A percentile compares a stretch with the other conserved stretches of the same genome.
Conservation (phyloP, 495 filamentous ascomycete species). For the Aspergillus baeticus region DNA sequence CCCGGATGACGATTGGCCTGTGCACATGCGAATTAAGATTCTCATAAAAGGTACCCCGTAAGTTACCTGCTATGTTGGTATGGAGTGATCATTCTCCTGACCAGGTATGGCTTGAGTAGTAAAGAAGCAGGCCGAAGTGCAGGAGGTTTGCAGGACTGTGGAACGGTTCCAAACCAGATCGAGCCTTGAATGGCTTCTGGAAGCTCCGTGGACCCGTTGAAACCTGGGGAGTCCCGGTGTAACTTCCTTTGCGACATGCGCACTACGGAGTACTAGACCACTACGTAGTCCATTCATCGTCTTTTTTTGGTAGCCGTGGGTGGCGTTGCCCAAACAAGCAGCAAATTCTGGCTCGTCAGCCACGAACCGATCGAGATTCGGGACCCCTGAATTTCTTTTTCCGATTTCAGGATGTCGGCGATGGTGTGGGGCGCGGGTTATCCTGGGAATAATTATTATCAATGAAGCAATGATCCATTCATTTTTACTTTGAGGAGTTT, state of each 20-base stretch:
- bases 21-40: neutral
- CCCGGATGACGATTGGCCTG: neutral
- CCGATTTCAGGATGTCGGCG: neutral
- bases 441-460: neutral
- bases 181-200: conserved; percentile 1
- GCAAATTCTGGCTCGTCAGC: neutral
- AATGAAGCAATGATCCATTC: no score
- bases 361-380: neutral
- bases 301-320: no score
- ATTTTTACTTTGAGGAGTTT: neutral
- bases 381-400: conserved; percentile 7
- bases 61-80: no score
- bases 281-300: neutral
- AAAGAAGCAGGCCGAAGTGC: neutral
- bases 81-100: neutral
- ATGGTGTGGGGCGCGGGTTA: neutral
- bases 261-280: neutral
- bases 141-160: neutral
- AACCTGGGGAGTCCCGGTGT: conserved; percentile 4
- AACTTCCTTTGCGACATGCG: neutral
- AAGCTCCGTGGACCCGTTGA: neutral
- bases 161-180: conserved; percentile 1
- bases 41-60: no score
- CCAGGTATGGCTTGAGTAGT: neutral
- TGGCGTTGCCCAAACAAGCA: neutral